Evolutionary conservation across 225 moss, liverwort and hornwort species (phyloP).

Genomic region (Anthoceros angustus): DNA sequence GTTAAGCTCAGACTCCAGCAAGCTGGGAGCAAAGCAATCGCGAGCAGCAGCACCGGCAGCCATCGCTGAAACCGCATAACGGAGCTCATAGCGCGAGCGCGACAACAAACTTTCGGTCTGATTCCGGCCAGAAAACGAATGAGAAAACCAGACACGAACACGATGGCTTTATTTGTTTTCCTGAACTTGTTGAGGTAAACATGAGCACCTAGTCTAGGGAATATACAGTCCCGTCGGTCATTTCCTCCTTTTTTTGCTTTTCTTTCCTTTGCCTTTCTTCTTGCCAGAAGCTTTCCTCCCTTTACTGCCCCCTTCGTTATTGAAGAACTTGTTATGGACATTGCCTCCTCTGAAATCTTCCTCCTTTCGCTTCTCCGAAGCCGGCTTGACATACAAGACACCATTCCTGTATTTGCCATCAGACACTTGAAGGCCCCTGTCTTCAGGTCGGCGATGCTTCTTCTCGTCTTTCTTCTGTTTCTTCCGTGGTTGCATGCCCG

Average conservation of each 20-base stretch:
- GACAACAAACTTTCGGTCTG: too few relatives aligned
- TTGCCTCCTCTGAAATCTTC: constrained; percentile 30
- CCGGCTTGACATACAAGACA: constrained; percentile 67
- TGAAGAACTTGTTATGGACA: constrained; percentile 36
- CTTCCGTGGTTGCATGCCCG: constrained; percentile 43
- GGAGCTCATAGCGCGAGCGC: not conserved
- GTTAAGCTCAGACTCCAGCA: constrained; percentile 24
- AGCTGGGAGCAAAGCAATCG: not conserved
- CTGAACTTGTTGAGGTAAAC: too few relatives aligned
- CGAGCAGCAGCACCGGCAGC: not conserved
- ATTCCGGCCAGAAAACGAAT: too few relatives aligned
- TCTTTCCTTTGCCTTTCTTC: constrained; percentile 44
- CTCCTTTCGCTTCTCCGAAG: constrained; percentile 23
- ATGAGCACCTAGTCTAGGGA: too few relatives aligned
- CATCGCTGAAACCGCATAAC: not conserved
- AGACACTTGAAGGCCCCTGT: constrained; percentile 51
- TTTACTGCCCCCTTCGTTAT: constrained; percentile 27
- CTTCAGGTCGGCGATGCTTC: constrained; percentile 23
- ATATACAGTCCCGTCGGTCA: not conserved
- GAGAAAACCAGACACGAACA: too few relatives aligned
- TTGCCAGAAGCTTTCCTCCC: constrained; percentile 24
- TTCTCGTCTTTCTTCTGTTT: constrained; percentile 17
- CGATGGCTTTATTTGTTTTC: too few relatives aligned
- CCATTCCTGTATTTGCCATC: constrained; percentile 84
- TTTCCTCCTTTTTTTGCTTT: constrained; percentile 24